Percentiles rank a stretch among this genome's conserved stretches.
Conservation (phyloP, 768 basidiomycete species). For the Lactarius hengduanensis region DNA sequence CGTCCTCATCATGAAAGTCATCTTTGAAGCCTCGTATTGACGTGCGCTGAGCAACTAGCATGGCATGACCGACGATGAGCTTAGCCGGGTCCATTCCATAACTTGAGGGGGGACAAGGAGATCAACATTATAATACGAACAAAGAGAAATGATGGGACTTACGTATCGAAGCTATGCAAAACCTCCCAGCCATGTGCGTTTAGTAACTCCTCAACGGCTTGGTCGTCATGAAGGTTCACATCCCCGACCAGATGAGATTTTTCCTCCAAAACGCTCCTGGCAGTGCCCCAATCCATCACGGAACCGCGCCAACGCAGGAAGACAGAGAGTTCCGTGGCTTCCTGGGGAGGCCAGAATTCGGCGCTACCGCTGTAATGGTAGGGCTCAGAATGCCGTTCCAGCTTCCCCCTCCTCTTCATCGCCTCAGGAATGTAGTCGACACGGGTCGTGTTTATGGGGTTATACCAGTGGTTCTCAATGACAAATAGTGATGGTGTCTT, state of each 20-base stretch:
- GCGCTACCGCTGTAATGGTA: constrained; percentile 17
- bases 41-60: constrained; percentile 38
- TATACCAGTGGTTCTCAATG: constrained; percentile 44
- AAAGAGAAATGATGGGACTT: constrained; percentile 29
- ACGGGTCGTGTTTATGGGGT: constrained; percentile 38
- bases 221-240: constrained; percentile 31
- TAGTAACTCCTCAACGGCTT: constrained; percentile 37
- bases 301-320: constrained; percentile 2
- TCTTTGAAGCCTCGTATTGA: constrained; percentile 42
- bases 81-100: constrained; percentile 46
- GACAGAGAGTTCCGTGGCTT: constrained; percentile 8
- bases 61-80: constrained; percentile 40
- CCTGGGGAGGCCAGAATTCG: constrained; percentile 18
- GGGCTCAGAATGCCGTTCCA: constrained; percentile 30
- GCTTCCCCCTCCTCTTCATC: constrained; percentile 37
- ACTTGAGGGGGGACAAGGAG: constrained; percentile 30
- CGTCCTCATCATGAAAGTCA: constrained; percentile 37
- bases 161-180: constrained; percentile 45
- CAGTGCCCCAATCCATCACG: constrained; percentile 13
- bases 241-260: background rate
- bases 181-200: constrained; percentile 42
- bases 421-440: constrained; percentile 40
- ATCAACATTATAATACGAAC: background rate
- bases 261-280: background rate
- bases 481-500: constrained; percentile 34